Percentiles rank a stretch among this genome's conserved stretches.
Evolutionary conservation across 163 green algal species (phyloP).

Genomic region (Chloromonas sp.): DNA sequence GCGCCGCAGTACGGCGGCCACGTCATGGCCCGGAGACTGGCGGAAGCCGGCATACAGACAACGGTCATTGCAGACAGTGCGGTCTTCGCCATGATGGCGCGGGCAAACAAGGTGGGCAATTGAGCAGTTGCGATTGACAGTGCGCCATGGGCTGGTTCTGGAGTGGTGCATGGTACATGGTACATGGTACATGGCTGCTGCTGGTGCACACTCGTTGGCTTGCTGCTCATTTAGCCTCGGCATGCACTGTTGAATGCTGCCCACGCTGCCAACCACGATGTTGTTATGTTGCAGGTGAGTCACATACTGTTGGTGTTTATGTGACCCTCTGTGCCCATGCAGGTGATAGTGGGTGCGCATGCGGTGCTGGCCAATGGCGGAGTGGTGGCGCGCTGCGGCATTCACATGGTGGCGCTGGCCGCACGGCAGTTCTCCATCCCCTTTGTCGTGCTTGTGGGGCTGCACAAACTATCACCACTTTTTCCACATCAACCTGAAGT

Average conservation of each 20-base stretch:
- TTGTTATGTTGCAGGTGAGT: no score
- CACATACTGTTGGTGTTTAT: no score
- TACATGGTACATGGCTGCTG: no score
- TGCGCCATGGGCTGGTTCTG: no score
- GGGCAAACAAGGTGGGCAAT: slow-evolving; percentile 84
- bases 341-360: slow-evolving; percentile 90
- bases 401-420: slow-evolving; percentile 78
- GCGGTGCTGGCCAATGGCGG: slow-evolving; percentile 93
- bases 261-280: no score
- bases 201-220: no score
- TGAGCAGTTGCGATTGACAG: no score
- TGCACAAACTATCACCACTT: slow-evolving; percentile 91
- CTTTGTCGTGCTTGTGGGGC: slow-evolving; percentile 89
- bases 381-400: slow-evolving; percentile 74
- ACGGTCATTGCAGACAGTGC: slow-evolving; percentile 86
- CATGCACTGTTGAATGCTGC: no score
- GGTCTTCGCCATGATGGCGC: slow-evolving; percentile 96
- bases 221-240: no score
- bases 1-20: slow-evolving; percentile 75
- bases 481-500: slow-evolving; percentile 89
- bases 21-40: slow-evolving; percentile 74
- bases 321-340: background rate
- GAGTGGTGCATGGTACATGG: no score
- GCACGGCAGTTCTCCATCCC: slow-evolving; percentile 82
- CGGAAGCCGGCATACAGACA: slow-evolving; percentile 72